Conservation (phyloP, 140 eudicot species). For the Ambrosia hybrid region DNA sequence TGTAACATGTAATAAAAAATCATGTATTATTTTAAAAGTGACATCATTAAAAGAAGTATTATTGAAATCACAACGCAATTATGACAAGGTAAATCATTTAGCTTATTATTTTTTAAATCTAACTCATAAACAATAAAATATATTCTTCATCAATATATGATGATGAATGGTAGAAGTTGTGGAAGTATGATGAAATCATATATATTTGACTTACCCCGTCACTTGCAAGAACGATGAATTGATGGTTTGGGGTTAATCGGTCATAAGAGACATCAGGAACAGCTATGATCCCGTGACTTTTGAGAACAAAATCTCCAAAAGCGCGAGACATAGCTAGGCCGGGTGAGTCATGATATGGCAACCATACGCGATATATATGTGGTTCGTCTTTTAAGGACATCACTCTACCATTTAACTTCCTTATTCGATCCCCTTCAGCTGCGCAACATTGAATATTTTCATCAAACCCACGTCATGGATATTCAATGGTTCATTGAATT, state of each 20-base stretch:
- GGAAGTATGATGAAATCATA: neutral
- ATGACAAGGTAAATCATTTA: no score
- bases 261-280: constrained; percentile 63
- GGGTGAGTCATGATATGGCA: constrained; percentile 74
- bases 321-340: constrained; percentile 96
- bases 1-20: no score
- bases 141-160: no score
- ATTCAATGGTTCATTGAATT: neutral
- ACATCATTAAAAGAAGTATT: no score
- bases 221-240: constrained; percentile 77
- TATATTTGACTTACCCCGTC: constrained; percentile 68
- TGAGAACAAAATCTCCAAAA: constrained; percentile 81
- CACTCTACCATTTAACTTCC: constrained; percentile 63
- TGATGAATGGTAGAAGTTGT: neutral
- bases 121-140: no score
- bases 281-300: constrained; percentile 66
- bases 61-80: no score
- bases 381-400: constrained; percentile 69
- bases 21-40: no score
- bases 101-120: no score
- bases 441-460: constrained; percentile 14
- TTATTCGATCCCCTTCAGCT: constrained; percentile 82
- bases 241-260: constrained; percentile 52
- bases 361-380: constrained; percentile 79
- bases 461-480: no score